phyloP scores from a whole-genome alignment of 2,329 filamentous ascomycete species.

The Pseudonectria foliicola region DNA sequence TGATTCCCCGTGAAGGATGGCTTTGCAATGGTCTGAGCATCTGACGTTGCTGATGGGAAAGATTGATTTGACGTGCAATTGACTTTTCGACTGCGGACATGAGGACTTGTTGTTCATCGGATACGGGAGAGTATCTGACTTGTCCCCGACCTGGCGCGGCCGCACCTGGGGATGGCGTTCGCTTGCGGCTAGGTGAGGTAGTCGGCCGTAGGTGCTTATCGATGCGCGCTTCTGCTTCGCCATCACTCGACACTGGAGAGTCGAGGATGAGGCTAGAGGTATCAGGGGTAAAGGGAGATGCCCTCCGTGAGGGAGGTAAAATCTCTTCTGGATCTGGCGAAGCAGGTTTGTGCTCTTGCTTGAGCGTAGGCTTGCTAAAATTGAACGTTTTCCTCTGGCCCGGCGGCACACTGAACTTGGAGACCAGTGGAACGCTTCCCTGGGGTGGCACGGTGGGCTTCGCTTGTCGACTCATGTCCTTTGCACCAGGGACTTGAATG shows the following conservation, averaged over 20 bases:
- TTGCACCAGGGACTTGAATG: conserved; percentile 6
- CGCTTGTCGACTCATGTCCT: conserved; percentile 5
- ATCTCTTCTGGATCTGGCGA: conserved; percentile 9
- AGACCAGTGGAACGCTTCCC: conserved; percentile 9
- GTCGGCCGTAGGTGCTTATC: conserved; percentile 28
- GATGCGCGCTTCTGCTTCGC: conserved; percentile 20
- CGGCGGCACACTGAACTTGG: conserved; percentile 26
- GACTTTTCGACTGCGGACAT: conserved; percentile 56
- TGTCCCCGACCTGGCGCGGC: conserved; percentile 2
- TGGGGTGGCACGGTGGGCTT: conserved; percentile 6
- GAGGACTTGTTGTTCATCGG: conserved; percentile 26
- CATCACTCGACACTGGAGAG: conserved; percentile 29
- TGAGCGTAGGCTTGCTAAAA: neutral
- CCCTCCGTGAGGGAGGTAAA: conserved; percentile 4
- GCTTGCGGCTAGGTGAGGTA: conserved; percentile 14
- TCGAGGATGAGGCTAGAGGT: conserved; percentile 29
- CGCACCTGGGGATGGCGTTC: conserved; percentile 1
- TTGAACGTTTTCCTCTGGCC: conserved; percentile 3
- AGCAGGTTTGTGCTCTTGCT: conserved; percentile 2
- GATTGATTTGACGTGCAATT: conserved; percentile 61
- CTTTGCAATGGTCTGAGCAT: conserved; percentile 49
- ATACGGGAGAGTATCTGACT: conserved; percentile 13
- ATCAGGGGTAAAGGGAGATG: conserved; percentile 15
- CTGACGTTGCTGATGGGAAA: conserved; percentile 55
- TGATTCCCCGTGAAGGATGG: conserved; percentile 17